Conservation (phyloP, 2,329 filamentous ascomycete genomes). For the Akanthomyces lecanii region DNA sequence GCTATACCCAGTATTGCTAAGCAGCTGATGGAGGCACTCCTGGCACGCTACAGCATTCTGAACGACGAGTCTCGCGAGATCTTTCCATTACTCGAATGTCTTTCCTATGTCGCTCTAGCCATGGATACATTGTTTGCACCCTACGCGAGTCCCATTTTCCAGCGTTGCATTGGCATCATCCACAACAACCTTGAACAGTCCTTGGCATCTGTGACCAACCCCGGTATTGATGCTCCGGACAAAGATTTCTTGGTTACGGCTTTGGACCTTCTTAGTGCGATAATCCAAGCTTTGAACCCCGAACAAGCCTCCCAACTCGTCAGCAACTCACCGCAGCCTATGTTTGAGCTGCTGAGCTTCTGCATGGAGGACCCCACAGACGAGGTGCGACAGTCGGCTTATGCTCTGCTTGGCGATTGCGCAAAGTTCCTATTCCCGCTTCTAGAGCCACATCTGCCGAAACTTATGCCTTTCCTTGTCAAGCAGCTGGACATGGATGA, state of each 20-base stretch:
- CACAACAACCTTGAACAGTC: constrained; percentile 85
- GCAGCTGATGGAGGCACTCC: constrained; percentile 87
- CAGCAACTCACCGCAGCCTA: constrained; percentile 67
- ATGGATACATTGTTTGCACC: constrained; percentile 77
- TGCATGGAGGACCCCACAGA: constrained; percentile 90
- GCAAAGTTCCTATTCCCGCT: constrained; percentile 87
- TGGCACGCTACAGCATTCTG: constrained; percentile 81
- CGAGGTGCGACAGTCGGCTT: constrained; percentile 93
- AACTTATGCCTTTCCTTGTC: constrained; percentile 76
- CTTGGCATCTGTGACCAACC: constrained; percentile 64
- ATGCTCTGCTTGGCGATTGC: constrained; percentile 90
- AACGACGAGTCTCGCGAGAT: constrained; percentile 86
- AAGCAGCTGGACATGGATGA: constrained; percentile 80
- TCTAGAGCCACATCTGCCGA: constrained; percentile 67
- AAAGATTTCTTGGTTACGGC: constrained; percentile 97
- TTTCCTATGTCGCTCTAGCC: constrained; percentile 88
- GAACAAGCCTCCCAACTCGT: constrained; percentile 74
- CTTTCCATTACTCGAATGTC: constrained; percentile 91
- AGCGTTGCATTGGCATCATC: constrained; percentile 84
- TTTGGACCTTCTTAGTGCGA: constrained; percentile 85
- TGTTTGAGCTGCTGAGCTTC: constrained; percentile 86
- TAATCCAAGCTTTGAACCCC: constrained; percentile 81
- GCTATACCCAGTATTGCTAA: constrained; percentile 77
- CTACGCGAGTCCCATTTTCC: constrained; percentile 82
- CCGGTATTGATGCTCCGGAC: constrained; percentile 71